phyloP scores from a whole-genome alignment of 2,329 filamentous ascomycete genomes.

The Colletotrichum spinosum region DNA sequence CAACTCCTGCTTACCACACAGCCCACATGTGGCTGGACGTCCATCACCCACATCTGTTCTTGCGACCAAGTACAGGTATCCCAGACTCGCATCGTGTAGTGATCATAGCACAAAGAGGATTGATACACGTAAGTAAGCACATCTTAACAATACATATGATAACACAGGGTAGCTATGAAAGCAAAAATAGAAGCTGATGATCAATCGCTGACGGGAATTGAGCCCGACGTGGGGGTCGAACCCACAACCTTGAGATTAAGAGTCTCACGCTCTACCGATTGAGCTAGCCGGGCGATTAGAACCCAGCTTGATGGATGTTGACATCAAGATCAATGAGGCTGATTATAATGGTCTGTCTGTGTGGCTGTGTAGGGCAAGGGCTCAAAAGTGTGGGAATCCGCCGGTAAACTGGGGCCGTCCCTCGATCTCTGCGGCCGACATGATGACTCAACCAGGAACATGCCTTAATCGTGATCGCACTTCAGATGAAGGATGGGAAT shows the following conservation, averaged over 20 bases:
- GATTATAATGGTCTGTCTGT: background rate
- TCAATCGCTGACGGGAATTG: constrained; percentile 37
- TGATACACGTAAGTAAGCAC: background rate
- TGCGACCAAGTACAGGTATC: too few relatives aligned
- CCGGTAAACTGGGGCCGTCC: background rate
- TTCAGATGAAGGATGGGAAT: too few relatives aligned
- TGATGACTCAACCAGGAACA: background rate
- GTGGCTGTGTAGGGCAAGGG: background rate
- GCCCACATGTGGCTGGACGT: constrained; percentile 52
- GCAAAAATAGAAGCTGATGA: background rate
- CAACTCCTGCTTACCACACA: constrained; percentile 56
- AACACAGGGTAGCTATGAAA: background rate
- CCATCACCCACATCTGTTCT: constrained; percentile 50
- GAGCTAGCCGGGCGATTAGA: constrained; percentile 67
- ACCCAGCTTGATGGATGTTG: constrained; percentile 13
- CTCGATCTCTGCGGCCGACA: too few relatives aligned
- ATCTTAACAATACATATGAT: background rate
- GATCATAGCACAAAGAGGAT: background rate
- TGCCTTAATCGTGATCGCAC: background rate
- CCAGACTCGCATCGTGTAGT: too few relatives aligned
- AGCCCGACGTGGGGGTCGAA: constrained; percentile 53
- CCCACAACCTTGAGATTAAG: constrained; percentile 71
- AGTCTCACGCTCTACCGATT: constrained; percentile 82
- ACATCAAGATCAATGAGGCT: background rate
- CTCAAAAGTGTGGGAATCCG: background rate